Evolutionary conservation across 768 basidiomycete genomes (phyloP).

Genomic region (Sporobolomyces phaffii): DNA sequence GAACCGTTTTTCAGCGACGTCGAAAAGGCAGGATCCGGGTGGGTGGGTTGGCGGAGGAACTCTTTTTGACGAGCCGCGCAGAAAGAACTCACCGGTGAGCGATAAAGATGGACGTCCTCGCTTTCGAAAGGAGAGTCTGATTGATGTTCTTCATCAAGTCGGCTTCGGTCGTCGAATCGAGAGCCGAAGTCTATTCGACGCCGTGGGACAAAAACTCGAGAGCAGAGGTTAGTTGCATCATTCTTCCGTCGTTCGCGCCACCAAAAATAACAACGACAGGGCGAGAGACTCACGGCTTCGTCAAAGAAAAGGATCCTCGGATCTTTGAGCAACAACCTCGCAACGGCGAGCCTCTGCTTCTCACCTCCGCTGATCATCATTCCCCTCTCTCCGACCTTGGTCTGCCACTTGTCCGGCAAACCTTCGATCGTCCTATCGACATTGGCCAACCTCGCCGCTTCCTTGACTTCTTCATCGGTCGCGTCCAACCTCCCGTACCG

Average conservation of each 20-base stretch:
- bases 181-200: slow-evolving; percentile 83
- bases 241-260: too few relatives aligned
- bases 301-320: slow-evolving; percentile 96
- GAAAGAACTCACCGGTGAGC: slow-evolving; percentile 68
- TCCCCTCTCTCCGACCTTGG: slow-evolving; percentile 91
- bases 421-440: slow-evolving; percentile 72
- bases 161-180: slow-evolving; percentile 89
- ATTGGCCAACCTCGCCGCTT: slow-evolving; percentile 77
- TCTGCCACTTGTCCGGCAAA: slow-evolving; percentile 78
- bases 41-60: too few relatives aligned
- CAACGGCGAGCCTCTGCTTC: slow-evolving; percentile 93
- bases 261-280: too few relatives aligned
- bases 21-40: too few relatives aligned
- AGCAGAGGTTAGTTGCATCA: too few relatives aligned
- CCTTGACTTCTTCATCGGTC: slow-evolving; percentile 78
- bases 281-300: slow-evolving; percentile 88
- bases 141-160: slow-evolving; percentile 95
- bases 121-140: slow-evolving; percentile 63
- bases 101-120: slow-evolving; percentile 90
- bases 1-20: too few relatives aligned
- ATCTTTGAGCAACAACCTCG: slow-evolving; percentile 84
- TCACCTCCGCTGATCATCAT: slow-evolving; percentile 98
- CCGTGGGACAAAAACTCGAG: too few relatives aligned
- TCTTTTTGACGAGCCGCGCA: too few relatives aligned
- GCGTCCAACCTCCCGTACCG: slow-evolving; percentile 84